Evolutionary conservation across 2,329 filamentous ascomycete genomes (phyloP), one percentile per base, ranked within the genome.

Genomic region (Colletotrichum tamarilloi): DNA sequence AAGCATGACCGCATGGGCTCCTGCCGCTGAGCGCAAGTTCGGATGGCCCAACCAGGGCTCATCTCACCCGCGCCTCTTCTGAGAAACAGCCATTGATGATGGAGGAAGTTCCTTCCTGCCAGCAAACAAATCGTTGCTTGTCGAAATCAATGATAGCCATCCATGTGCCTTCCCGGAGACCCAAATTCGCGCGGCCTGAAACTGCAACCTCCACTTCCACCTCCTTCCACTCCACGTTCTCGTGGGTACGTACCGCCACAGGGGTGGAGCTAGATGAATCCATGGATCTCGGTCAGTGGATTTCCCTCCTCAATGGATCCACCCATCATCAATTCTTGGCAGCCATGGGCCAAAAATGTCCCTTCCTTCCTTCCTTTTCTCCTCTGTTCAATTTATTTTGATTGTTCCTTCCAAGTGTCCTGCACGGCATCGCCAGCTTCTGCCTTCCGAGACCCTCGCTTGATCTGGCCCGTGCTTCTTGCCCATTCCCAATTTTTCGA

Each of bases 151-250:
- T 42, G 6, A 42, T 49, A n/a, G 19, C 19, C 38, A 62, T 26
- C 42, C 14, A 14, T 35, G 46, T 28, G 12, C 46, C 28, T 32
- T n/a, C 28, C 52, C 26, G 62, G 62, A 49, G 19, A 49, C 52
- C 58, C 58, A 32, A 63, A 68, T 42, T 60, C 69, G 59, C 59
- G 32, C 67, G 49, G 66, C 70, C 67, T 73, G 67, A 73, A 73
- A 73, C 70, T n/a, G 57, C 26, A 22, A 32, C 28, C 68, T 67
- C 63, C 63, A 62, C 63, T 30, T 28, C 26, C 49, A 38, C 19
- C 42, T 62, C 42, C 35, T 46, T 16, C 58, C 42, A 46, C 35
- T 60, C 58, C 35, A 46, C 24, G 35, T 19, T 24, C n/a, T 42
- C 26, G 11, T 6, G 26, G 11, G 26, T 32, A 49, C 38, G 24